A percentile compares a stretch with the other conserved stretches of the same genome.
phyloP scores from a whole-genome alignment of 768 basidiomycete genomes.

The Leccinellum rugosiceps region DNA sequence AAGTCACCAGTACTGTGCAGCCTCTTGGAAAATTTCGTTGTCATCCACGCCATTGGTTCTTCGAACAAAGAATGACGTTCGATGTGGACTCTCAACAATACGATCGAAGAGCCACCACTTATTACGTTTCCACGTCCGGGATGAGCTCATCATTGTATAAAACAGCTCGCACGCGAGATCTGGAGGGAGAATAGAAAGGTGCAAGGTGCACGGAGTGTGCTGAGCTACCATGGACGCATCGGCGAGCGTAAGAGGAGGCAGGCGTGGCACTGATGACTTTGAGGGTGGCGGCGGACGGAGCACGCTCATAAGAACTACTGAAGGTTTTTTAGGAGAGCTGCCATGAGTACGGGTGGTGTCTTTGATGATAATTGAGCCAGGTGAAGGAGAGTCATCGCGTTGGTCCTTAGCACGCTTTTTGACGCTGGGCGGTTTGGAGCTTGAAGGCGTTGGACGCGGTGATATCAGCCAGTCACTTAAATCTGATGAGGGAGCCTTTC shows the following conservation, averaged over 20 bases:
- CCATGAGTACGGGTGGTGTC: conserved; percentile 12
- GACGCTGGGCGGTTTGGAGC: conserved; percentile 17
- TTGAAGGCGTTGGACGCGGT: conserved; percentile 16
- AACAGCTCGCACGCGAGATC: conserved; percentile 75
- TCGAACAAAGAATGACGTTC: conserved; percentile 74
- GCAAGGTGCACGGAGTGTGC: conserved; percentile 75
- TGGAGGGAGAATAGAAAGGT: conserved; percentile 63
- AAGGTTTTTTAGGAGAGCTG: conserved; percentile 29
- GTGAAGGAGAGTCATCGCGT: neutral
- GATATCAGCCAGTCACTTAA: conserved; percentile 55
- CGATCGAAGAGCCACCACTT: conserved; percentile 86
- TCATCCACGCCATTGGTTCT: conserved; percentile 42
- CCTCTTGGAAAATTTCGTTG: conserved; percentile 60
- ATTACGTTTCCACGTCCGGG: conserved; percentile 63
- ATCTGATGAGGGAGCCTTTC: conserved; percentile 45
- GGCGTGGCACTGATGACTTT: conserved; percentile 32
- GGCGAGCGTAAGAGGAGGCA: conserved; percentile 60
- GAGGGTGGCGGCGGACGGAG: conserved; percentile 47
- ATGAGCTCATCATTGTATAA: conserved; percentile 63
- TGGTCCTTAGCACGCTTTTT: conserved; percentile 16
- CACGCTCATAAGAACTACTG: conserved; percentile 52
- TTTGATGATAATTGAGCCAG: conserved; percentile 11
- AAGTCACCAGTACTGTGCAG: conserved; percentile 70
- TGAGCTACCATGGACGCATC: conserved; percentile 61
- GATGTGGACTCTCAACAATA: conserved; percentile 79